Evolutionary conservation across 73 alveolate genomes (phyloP).

Genomic region (Stentor coeruleus): DNA sequence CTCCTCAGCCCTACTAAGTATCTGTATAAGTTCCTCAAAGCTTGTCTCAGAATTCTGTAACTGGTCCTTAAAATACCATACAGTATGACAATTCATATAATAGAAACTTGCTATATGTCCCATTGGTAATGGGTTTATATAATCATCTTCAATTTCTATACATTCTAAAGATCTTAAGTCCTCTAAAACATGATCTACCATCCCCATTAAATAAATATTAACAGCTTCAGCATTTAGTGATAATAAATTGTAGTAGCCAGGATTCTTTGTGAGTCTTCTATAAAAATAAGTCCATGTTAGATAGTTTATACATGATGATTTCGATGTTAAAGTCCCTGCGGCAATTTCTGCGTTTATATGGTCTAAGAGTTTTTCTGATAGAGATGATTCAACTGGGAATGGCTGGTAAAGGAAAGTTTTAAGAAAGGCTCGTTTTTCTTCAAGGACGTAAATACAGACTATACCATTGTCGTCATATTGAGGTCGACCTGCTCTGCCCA

Average conservation of each 20-base stretch:
- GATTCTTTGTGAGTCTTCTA: conserved; percentile 95
- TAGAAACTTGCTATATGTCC: conserved; percentile 96
- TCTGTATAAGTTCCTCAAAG: conserved; percentile 52
- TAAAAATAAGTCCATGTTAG: conserved; percentile 94
- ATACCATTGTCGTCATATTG: conserved; percentile 90
- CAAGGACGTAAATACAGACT: conserved; percentile 91
- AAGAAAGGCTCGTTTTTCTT: conserved; percentile 98
- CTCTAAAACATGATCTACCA: conserved; percentile 60
- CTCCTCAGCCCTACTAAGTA: conserved; percentile 85
- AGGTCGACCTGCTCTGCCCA: conserved; percentile 99
- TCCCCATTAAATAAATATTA: conserved; percentile 41
- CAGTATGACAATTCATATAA: conserved; percentile 88
- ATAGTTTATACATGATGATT: conserved; percentile 50
- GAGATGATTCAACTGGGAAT: conserved; percentile 98
- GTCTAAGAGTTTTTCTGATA: conserved; percentile 91
- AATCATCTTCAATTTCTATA: conserved; percentile 75
- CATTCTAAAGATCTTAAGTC: conserved; percentile 82
- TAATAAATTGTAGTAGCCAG: conserved; percentile 83
- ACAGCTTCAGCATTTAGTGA: conserved; percentile 51
- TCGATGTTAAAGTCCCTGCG: conserved; percentile 80
- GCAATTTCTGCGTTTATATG: conserved; percentile 99
- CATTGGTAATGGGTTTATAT: conserved; percentile 67
- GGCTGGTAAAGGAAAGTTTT: conserved; percentile 96
- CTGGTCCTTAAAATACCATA: conserved; percentile 58
- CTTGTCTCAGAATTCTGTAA: conserved; percentile 49